Conservation (phyloP, 2,329 filamentous ascomycete species). For the Rhexocercosporidium sp. region DNA sequence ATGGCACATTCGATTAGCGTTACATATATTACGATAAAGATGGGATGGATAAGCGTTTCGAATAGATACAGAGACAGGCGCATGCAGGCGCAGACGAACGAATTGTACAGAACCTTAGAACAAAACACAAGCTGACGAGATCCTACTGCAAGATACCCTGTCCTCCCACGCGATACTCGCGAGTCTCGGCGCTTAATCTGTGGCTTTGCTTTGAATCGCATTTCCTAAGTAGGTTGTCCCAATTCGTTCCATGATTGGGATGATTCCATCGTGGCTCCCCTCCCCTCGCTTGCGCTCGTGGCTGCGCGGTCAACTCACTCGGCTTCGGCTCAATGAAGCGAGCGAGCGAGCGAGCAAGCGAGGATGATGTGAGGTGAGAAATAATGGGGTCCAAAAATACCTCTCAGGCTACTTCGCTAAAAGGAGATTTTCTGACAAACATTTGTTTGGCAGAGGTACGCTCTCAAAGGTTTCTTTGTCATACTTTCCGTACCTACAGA, state of each 20-base stretch:
- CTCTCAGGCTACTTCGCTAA: no score
- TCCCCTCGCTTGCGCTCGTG: background rate
- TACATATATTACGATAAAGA: background rate
- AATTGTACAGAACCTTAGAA: background rate
- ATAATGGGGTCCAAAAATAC: slow-evolving; percentile 12
- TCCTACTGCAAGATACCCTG: background rate
- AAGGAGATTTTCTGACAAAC: background rate
- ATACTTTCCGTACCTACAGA: background rate
- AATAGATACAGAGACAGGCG: background rate
- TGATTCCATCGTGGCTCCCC: background rate
- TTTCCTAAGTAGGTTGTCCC: background rate
- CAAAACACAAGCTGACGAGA: slow-evolving; percentile 11
- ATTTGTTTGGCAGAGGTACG: background rate
- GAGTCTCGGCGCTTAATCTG: background rate
- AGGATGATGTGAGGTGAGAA: slow-evolving; percentile 3
- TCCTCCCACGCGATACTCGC: background rate
- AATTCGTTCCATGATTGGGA: background rate
- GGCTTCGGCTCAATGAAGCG: background rate
- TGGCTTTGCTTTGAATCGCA: background rate
- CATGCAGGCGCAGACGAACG: slow-evolving; percentile 2
- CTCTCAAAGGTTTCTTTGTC: background rate
- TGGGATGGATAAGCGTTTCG: background rate
- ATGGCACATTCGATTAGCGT: background rate
- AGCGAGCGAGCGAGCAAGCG: background rate
- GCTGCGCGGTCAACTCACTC: background rate